Conservation (phyloP, 1,139 yeast species). For the Yamadazyma songkhlaensis region DNA sequence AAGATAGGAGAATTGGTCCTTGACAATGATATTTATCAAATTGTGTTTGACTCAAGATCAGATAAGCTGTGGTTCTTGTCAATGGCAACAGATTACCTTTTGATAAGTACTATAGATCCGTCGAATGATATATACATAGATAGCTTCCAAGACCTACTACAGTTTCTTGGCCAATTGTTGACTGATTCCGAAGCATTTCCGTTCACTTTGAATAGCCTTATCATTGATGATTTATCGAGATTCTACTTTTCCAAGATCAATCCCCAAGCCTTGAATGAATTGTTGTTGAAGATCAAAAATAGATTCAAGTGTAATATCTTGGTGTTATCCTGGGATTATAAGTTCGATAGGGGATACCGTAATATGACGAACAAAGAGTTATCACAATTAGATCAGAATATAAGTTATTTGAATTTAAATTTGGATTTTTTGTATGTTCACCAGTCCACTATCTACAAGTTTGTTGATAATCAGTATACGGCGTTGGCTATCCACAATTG, state of each 20-base stretch:
- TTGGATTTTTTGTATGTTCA: slow-evolving; percentile 17
- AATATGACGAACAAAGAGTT: slow-evolving; percentile 4
- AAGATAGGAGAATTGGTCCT: not conserved
- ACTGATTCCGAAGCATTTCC: not conserved
- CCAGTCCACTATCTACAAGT: slow-evolving; percentile 4
- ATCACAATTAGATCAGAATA: not conserved
- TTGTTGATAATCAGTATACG: not conserved
- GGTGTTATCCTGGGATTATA: slow-evolving; percentile 31
- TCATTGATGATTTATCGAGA: slow-evolving; percentile 20
- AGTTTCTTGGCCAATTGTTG: not conserved
- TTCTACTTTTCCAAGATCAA: slow-evolving; percentile 16
- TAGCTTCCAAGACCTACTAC: not conserved
- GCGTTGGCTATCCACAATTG: too few species aligned
- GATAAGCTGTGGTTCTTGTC: slow-evolving; percentile 3
- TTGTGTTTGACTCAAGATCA: not conserved
- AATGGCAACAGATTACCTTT: not conserved
- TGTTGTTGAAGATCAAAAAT: slow-evolving; percentile 9
- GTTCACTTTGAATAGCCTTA: slow-evolving; percentile 3
- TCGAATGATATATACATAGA: not conserved
- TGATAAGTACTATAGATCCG: slow-evolving; percentile 1
- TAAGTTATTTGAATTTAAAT: not conserved
- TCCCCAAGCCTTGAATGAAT: not conserved
- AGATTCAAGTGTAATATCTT: slow-evolving; percentile 29
- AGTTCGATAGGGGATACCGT: slow-evolving; percentile 31
- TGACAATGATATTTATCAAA: slow-evolving; percentile 2